Base-by-base conservation (phyloP, 129 eudicot species). In the Logfia minima region DNA sequence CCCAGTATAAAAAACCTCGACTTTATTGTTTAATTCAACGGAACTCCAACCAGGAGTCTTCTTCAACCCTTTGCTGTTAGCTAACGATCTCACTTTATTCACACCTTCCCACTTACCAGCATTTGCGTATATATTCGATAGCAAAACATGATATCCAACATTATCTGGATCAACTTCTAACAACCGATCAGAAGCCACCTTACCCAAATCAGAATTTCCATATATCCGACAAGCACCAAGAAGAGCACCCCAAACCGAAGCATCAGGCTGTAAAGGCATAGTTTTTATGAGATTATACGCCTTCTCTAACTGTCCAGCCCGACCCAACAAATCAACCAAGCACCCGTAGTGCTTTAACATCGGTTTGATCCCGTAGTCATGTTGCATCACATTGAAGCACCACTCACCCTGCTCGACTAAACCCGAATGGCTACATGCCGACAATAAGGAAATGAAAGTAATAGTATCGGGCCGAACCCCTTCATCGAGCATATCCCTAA, bases 41-140 rank as follows among this genome's bases (percentile, higher is more conserved):
- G 92, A 90, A 82, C 92, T 92, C 98, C 98, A 92, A 28, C 98
- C 98, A 2, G 98, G 98, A 58, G 96, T 92, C 79, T 92, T 92
- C 87, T 75, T 83, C 75, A 92, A 80, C 64, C 98, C 98, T 73
- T 72, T 88, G 64, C 83, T 83, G 71, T 79, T 77, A 28, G 96
- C 98, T 75, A 86, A 67, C 78, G 90, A 85, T 83, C 98, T 90
- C 68, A 88, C 90, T 68, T 53, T 81, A 68, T 88, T 70, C 68
- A 88, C 96, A 64, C 96, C 90, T n/a, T 92, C 96, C 96, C 96
- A 92, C 79, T 86, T 82, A 48, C 98, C 92, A 62, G 79, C 82
- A 71, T 86, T 92, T 60, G 98, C 96, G 60, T 92, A 92, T 9
- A 92, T 80, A 85, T 92, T 92, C 9, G 96, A 90, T 77, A 92